A percentile compares a stretch with the other conserved stretches of the same genome.
phyloP scores from a whole-genome alignment of 1,284 basidiomycete species.

The Leccinum laetum region DNA sequence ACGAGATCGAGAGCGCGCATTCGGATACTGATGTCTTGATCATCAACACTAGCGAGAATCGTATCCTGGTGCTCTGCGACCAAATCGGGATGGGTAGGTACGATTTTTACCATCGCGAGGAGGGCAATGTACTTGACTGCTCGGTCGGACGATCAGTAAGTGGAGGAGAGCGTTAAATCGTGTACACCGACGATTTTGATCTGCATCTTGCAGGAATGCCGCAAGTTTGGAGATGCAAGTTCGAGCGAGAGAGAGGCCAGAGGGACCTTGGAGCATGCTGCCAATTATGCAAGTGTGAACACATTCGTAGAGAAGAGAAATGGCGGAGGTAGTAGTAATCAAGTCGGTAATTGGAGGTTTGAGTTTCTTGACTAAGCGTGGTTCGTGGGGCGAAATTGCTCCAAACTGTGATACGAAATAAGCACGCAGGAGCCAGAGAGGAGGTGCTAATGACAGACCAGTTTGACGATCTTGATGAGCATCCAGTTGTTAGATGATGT shows the following conservation, averaged over 20 bases:
- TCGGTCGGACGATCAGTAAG: constrained; percentile 22
- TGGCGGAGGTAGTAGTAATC: constrained; percentile 95
- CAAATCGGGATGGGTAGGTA: too few species aligned
- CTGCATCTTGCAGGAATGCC: constrained; percentile 87
- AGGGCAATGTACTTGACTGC: constrained; percentile 97
- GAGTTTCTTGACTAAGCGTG: constrained; percentile 91
- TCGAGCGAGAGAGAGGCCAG: constrained; percentile 82
- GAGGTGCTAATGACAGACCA: constrained; percentile 50
- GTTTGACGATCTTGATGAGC: constrained; percentile 98
- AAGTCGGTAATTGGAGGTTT: constrained; percentile 92
- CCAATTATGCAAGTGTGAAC: constrained; percentile 98
- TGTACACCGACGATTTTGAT: constrained; percentile 82
- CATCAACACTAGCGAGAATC: too few species aligned
- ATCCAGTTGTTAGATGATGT: constrained; percentile 99
- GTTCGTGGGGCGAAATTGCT: constrained; percentile 87
- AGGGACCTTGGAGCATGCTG: constrained; percentile 86
- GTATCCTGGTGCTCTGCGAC: too few species aligned
- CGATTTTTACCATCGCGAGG: constrained; percentile 71
- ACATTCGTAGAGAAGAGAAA: constrained; percentile 97
- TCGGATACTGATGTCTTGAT: too few species aligned
- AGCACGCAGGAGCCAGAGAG: not conserved
- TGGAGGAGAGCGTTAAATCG: constrained; percentile 10
- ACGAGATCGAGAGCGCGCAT: too few species aligned
- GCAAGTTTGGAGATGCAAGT: constrained; percentile 95
- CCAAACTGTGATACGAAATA: constrained; percentile 68